Evolutionary conservation across 129 eudicot species (phyloP).

Genomic region (sunflower (Helianthus annuus)): HanXRQr2.0-SUNRISE NC_035442.2:5034629-5035128

Average conservation of each 20-base stretch:
- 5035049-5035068: too few relatives aligned
- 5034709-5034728: conserved; percentile 85
- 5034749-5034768: conserved; percentile 98
- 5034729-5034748: conserved; percentile 96
- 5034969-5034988: not conserved
- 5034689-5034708: not conserved
- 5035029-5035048: not conserved
- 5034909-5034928: not conserved
- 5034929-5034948: too few relatives aligned
- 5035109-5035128: too few relatives aligned
- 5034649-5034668: too few relatives aligned
- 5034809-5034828: too few relatives aligned
- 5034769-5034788: conserved; percentile 95
- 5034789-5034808: conserved; percentile 84
- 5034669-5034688: too few relatives aligned
- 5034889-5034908: not conserved
- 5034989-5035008: not conserved
- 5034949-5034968: not conserved
- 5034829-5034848: not conserved
- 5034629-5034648: too few relatives aligned
- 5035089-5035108: too few relatives aligned
- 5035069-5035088: too few relatives aligned
- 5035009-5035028: not conserved
- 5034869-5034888: not conserved
- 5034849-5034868: not conserved